A percentile compares a stretch with the other conserved stretches of the same genome.
Evolutionary conservation across 768 basidiomycete species (phyloP).

Genomic region (Psilocybe cyanescens): DNA sequence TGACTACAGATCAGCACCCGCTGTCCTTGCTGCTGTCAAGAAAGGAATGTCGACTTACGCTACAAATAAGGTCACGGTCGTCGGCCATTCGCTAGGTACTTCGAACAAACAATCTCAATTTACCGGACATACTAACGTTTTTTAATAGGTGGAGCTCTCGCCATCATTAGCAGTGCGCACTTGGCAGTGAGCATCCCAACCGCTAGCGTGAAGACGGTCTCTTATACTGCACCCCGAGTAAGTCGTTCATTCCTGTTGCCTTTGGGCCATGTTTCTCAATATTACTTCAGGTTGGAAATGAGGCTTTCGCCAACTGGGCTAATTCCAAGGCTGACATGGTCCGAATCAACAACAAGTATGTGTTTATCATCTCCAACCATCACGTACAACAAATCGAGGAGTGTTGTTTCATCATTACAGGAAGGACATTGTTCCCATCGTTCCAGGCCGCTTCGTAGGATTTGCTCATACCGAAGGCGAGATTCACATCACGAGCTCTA

Average conservation of each 20-base stretch:
- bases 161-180: constrained; percentile 57
- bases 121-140: neutral
- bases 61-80: constrained; percentile 42
- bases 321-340: constrained; percentile 50
- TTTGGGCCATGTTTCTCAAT: neutral
- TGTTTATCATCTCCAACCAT: neutral
- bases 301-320: constrained; percentile 60
- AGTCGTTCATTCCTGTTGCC: constrained; percentile 1
- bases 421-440: constrained; percentile 40
- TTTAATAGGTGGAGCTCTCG: constrained; percentile 49
- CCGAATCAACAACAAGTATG: constrained; percentile 61
- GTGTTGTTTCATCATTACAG: constrained; percentile 16
- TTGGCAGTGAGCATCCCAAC: constrained; percentile 48
- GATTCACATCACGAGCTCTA: constrained; percentile 48
- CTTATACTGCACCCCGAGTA: constrained; percentile 45
- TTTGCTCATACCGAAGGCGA: constrained; percentile 57
- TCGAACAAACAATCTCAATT: neutral
- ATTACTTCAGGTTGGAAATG: constrained; percentile 49
- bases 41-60: constrained; percentile 36
- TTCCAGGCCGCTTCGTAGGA: constrained; percentile 42
- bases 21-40: constrained; percentile 47
- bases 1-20: constrained; percentile 41
- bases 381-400: neutral
- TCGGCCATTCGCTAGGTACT: constrained; percentile 51
- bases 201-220: constrained; percentile 32